Base-by-base conservation (phyloP, 129 eudicot genomes). In the Scalesia atractyloides region DNA sequence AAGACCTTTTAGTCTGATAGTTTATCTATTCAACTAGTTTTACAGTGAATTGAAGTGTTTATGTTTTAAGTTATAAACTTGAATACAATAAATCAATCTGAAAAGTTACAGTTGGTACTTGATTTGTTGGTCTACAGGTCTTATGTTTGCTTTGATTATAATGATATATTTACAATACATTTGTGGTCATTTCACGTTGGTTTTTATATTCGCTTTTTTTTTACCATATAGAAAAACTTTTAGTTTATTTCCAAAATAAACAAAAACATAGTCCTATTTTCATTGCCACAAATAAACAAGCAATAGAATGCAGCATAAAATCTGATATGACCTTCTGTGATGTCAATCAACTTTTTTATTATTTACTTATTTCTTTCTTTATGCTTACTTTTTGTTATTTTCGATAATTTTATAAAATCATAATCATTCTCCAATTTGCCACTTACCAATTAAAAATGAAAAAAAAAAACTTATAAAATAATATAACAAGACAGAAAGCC, bases 291-390 rank as follows among this genome's bases (percentile, higher is more conserved):
- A 76, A 68, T 76, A 76, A 68, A 58, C 75, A 68, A 68, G 70
- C 75, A 76, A 75, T 75, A 33, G 66, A 56, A 66, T 59, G 75
- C 24, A 47, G 54, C 75, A 58, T 75, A 68, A 57, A 26, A 58
- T 17, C 16, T 68, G 74, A 76, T 68, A 33, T 57, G 75, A 76
- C 70, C 46, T 48, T 46, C 50, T 48, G 81, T 59, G 75, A 76
- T 68, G 81, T 76, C 81, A 68, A 76, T 76, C 81, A 68, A 47
- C 63, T 53, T 68, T 76, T 76, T 34, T 33, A 59, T 68, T 34
- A 43, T 41, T 66, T 43, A 44, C 18, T 19, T 17, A 13, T 71
- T 19, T 57, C 14, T 39, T 41, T 63, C 15, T 49, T 34, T 34
- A 53, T 51, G 48, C 44, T 54, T 67, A 56, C 74, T 58, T 68